Evolutionary conservation across 1,284 basidiomycete species (phyloP), one percentile per base, ranked within the genome.

Genomic region (Pyrrhoderma noxium): DNA sequence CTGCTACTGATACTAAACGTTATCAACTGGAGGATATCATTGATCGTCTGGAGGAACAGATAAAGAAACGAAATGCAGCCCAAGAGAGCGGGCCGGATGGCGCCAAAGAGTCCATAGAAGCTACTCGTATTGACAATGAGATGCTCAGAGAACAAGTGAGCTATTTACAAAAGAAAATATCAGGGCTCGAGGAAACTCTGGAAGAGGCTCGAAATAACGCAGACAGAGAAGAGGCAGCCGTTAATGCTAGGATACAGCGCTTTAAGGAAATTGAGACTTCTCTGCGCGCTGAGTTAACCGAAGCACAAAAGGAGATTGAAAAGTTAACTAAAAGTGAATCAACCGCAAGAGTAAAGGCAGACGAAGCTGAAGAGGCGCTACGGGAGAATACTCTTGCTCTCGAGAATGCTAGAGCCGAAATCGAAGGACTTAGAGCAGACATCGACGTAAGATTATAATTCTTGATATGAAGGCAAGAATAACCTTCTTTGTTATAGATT

Each of bases 51-150:
- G 85, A 93, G 63, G 75, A 79, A 27, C 73, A 79, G 51, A 60
- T 77, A 9, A 69, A 65, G 56, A 54, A 65, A 56, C 64, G 71
- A 58, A 63, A 62, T 8, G 75, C 73, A 5, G 70, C 75, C 3
- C 38, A 34, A 16, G 18, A 19, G 22, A 34, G 39, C 23, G 19
- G 16, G 2, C 45, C 44, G 21, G 62, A 68, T 1, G 58, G 61
- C 7, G 66, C 67, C 19, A 70, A 71, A 8, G 70, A 72, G 46
- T 68, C 75, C 7, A 64, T 73, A 9, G 77, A 80, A 2, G 80
- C 92, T 0, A 79, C 84, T 1, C 82, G 93, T 62, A 97, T 98
- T 61, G 93, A 98, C 68, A 95, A 95, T 61, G 93, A 97, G 65
- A 85, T 82, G 21, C 76, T 96, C 25, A 82, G 79, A 16, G 93